Evolutionary conservation across 1,284 basidiomycete species (phyloP).

Genomic region (Boletellus deceptivus): DNA sequence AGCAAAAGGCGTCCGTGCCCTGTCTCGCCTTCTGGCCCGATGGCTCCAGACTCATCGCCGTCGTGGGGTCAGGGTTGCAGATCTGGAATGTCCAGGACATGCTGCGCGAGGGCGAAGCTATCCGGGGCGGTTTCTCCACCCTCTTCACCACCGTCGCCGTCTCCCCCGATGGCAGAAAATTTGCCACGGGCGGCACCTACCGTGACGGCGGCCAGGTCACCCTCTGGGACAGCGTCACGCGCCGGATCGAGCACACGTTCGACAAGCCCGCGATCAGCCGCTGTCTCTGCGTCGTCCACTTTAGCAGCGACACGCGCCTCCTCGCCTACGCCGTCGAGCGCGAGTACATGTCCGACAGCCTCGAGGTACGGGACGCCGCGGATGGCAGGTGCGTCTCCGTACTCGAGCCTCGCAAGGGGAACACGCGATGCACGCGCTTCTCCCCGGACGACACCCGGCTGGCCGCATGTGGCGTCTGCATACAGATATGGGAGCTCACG

Average conservation of each 20-base stretch:
- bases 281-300: constrained; percentile 24
- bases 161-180: constrained; percentile 26
- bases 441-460: constrained; percentile 25
- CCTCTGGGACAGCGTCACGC: constrained; percentile 21
- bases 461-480: constrained; percentile 24
- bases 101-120: constrained; percentile 20
- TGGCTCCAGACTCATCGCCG: constrained; percentile 26
- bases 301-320: constrained; percentile 19
- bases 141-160: constrained; percentile 26
- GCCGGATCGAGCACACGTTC: constrained; percentile 26
- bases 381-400: constrained; percentile 16
- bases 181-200: constrained; percentile 26
- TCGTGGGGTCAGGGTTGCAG: constrained; percentile 28
- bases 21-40: constrained; percentile 28
- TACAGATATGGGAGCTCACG: constrained; percentile 24
- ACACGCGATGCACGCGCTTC: constrained; percentile 29
- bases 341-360: constrained; percentile 27
- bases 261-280: constrained; percentile 24
- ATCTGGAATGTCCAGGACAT: constrained; percentile 26
- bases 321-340: constrained; percentile 25
- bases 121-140: constrained; percentile 28
- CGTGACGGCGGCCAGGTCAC: constrained; percentile 26
- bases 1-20: constrained; percentile 18
- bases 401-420: constrained; percentile 26
- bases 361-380: constrained; percentile 18